A percentile compares a stretch with the other conserved stretches of the same genome.
Conservation (phyloP, 2,329 filamentous ascomycete genomes). For the Coniochaeta prunicola region DNA sequence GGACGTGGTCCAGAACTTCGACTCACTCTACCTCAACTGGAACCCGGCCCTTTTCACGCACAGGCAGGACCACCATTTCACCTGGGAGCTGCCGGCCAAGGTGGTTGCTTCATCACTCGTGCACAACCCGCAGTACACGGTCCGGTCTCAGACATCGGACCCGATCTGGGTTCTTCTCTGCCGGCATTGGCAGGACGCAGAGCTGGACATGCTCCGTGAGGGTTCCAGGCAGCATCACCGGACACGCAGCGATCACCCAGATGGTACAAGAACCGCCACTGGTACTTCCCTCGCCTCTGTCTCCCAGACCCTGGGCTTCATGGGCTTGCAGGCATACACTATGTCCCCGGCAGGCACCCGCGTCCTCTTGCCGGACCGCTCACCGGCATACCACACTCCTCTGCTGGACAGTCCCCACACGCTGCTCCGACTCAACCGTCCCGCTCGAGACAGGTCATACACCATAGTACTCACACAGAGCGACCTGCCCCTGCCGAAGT, state of each 20-base stretch:
- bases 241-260: too few relatives aligned
- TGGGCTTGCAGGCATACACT: slow-evolving; percentile 77
- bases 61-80: slow-evolving; percentile 85
- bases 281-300: slow-evolving; percentile 31
- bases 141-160: slow-evolving; percentile 50
- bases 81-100: slow-evolving; percentile 57
- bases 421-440: slow-evolving; percentile 63
- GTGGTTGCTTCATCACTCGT: slow-evolving; percentile 43
- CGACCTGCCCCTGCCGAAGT: slow-evolving; percentile 62
- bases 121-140: slow-evolving; percentile 66
- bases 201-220: slow-evolving; percentile 48
- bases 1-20: slow-evolving; percentile 83
- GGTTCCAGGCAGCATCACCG: slow-evolving; percentile 15
- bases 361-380: slow-evolving; percentile 64
- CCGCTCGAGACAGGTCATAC: slow-evolving; percentile 29
- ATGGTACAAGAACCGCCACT: neutral
- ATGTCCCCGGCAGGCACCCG: slow-evolving; percentile 50
- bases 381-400: slow-evolving; percentile 65
- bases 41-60: slow-evolving; percentile 76
- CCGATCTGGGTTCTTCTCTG: slow-evolving; percentile 78
- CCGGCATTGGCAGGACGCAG: slow-evolving; percentile 72
- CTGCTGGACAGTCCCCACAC: slow-evolving; percentile 94
- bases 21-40: slow-evolving; percentile 97
- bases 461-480: slow-evolving; percentile 59
- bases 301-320: slow-evolving; percentile 64